Conservation (phyloP, 2,329 filamentous ascomycete species). For the Cercospora janseana region DNA sequence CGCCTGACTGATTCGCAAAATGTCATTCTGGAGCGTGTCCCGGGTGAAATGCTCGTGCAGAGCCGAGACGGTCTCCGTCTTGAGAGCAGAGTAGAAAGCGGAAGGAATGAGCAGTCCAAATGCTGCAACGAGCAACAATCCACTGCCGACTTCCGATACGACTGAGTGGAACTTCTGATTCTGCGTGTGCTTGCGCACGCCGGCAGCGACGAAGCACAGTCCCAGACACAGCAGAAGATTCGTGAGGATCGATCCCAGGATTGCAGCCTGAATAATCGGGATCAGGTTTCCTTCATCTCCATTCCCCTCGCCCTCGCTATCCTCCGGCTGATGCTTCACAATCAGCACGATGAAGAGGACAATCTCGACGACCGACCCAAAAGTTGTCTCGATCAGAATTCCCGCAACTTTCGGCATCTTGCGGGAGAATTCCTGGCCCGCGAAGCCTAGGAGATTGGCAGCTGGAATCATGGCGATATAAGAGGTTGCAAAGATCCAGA, state of each 20-base stretch:
- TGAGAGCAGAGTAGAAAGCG: constrained; percentile 52
- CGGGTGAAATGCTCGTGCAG: constrained; percentile 45
- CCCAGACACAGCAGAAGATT: constrained; percentile 72
- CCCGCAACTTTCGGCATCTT: constrained; percentile 73
- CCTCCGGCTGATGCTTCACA: constrained; percentile 28
- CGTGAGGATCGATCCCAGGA: constrained; percentile 76
- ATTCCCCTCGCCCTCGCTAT: constrained; percentile 20
- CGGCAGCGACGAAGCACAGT: constrained; percentile 74
- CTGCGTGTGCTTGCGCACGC: constrained; percentile 60
- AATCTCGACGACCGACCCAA: constrained; percentile 76
- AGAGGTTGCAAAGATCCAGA: constrained; percentile 49
- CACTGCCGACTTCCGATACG: constrained; percentile 75
- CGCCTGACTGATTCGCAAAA: constrained; percentile 66
- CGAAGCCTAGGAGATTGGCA: constrained; percentile 56
- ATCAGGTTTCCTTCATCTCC: constrained; percentile 36
- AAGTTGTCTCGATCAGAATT: constrained; percentile 50
- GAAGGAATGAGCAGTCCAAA: constrained; percentile 49
- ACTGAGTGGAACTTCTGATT: constrained; percentile 67
- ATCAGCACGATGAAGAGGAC: constrained; percentile 76
- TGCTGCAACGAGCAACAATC: constrained; percentile 71
- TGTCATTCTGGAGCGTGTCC: constrained; percentile 41
- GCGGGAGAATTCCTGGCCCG: constrained; percentile 66
- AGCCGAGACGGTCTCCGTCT: constrained; percentile 23
- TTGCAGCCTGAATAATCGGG: constrained; percentile 74
- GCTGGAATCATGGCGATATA: constrained; percentile 53